phyloP scores from a whole-genome alignment of 768 basidiomycete species.

The Lactifluus volemus region DNA sequence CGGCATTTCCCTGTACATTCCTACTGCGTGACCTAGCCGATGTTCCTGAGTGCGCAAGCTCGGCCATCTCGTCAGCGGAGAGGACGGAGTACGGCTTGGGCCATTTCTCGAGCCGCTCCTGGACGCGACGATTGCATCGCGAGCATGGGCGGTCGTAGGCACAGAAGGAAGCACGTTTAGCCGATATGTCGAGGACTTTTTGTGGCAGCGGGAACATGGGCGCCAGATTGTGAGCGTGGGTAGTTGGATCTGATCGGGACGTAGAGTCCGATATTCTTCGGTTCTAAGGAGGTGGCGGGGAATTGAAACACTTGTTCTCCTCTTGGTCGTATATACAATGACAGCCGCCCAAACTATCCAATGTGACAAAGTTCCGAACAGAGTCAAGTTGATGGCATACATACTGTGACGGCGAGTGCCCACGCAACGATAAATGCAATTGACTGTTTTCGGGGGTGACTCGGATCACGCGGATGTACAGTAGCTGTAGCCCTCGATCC shows the following conservation, averaged over 20 bases:
- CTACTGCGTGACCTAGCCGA: constrained; percentile 36
- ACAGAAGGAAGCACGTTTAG: constrained; percentile 75
- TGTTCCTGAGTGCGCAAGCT: constrained; percentile 3
- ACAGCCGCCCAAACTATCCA: too few relatives aligned
- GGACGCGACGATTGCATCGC: constrained; percentile 61
- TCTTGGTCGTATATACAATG: too few relatives aligned
- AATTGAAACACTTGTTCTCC: too few relatives aligned
- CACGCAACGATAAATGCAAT: too few relatives aligned
- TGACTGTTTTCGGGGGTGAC: too few relatives aligned
- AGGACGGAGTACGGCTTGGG: constrained; percentile 42
- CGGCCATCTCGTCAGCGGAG: constrained; percentile 26
- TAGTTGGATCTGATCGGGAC: not conserved
- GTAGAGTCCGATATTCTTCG: too few relatives aligned
- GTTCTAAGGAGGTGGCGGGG: too few relatives aligned
- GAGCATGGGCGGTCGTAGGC: constrained; percentile 50
- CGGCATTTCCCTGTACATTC: constrained; percentile 57
- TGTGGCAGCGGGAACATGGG: constrained; percentile 55
- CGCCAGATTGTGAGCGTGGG: constrained; percentile 43
- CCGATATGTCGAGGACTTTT: constrained; percentile 53
- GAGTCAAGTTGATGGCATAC: too few relatives aligned
- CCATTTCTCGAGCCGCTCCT: constrained; percentile 51
- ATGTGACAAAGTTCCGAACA: too few relatives aligned
- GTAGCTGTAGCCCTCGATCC: too few relatives aligned
- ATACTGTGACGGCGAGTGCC: too few relatives aligned
- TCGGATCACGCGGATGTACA: too few relatives aligned